These are phyloP conservation scores for Coemansia sp. DNA, from an alignment of 192 early-diverging fungal species.

Conservation along the genomic window DNA sequence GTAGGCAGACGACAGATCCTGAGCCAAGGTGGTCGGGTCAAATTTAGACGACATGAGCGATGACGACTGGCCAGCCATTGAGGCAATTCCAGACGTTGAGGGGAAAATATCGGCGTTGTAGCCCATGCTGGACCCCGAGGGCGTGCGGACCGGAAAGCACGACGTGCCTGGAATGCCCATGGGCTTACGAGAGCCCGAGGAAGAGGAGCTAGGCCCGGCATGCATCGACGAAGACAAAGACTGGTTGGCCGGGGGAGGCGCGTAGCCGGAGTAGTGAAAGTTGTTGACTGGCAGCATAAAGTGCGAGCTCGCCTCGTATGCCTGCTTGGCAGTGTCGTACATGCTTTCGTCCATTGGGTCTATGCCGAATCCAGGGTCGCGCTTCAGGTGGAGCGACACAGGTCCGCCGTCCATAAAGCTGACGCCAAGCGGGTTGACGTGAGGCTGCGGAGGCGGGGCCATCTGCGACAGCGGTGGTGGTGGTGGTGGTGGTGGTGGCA, in stretches of 20 bases:
- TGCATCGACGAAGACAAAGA: neutral
- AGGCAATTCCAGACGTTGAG: slow-evolving; percentile 4
- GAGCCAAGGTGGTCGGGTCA: slow-evolving; percentile 38
- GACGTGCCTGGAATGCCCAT: slow-evolving; percentile 10
- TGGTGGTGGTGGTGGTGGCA: slow-evolving; percentile 3
- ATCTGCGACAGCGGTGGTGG: slow-evolving; percentile 7
- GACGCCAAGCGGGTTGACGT: slow-evolving; percentile 40
- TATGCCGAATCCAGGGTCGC: slow-evolving; percentile 47
- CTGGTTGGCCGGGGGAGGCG: neutral
- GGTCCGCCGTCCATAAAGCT: slow-evolving; percentile 30
- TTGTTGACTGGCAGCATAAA: slow-evolving; percentile 42
- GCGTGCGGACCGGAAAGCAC: slow-evolving; percentile 18
- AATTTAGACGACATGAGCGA: slow-evolving; percentile 13
- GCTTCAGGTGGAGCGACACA: slow-evolving; percentile 46
- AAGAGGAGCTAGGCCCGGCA: neutral
- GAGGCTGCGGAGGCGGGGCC: slow-evolving; percentile 15
- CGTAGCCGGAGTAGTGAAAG: slow-evolving; percentile 24
- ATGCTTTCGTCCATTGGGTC: slow-evolving; percentile 28
- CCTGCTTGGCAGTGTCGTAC: slow-evolving; percentile 48
- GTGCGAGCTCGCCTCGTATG: slow-evolving; percentile 39
- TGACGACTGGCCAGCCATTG: neutral
- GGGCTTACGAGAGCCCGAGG: neutral
- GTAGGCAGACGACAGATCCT: slow-evolving; percentile 46
- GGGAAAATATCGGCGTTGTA: slow-evolving; percentile 2
- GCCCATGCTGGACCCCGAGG: slow-evolving; percentile 30